Percentiles rank a stretch among this genome's conserved stretches.
These are phyloP conservation scores for Aspergillus jensenii DNA, from an alignment of 2,329 filamentous ascomycete species.

Conservation along the genomic window DNA sequence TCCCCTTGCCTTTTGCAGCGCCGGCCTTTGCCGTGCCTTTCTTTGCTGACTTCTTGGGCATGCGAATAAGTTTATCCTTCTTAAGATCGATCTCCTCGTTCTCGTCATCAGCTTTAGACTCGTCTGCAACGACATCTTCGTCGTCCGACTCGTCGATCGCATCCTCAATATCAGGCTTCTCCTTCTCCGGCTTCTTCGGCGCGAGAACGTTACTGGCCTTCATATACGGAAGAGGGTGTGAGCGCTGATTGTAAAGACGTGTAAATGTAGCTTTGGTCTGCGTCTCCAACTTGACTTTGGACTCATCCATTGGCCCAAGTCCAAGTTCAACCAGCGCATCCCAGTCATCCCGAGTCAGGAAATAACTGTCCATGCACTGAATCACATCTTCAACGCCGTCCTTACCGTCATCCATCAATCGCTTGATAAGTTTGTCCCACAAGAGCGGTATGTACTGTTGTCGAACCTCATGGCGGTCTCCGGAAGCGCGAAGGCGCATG, in stretches of 20 bases:
- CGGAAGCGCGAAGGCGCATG: conserved; percentile 88
- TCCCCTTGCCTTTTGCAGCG: conserved; percentile 44
- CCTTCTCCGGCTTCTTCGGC: conserved; percentile 68
- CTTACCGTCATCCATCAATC: conserved; percentile 74
- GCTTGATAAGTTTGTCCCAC: conserved; percentile 76
- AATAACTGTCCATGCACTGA: conserved; percentile 96
- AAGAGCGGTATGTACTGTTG: conserved; percentile 91
- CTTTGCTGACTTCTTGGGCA: conserved; percentile 70
- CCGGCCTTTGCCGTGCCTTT: conserved; percentile 19
- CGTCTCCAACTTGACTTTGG: conserved; percentile 72
- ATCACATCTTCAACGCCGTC: conserved; percentile 82
- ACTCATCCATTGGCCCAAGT: conserved; percentile 78
- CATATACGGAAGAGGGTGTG: conserved; percentile 93
- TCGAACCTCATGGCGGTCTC: conserved; percentile 87
- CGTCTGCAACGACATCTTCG: conserved; percentile 57
- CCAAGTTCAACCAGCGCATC: conserved; percentile 90
- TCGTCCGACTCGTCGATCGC: conserved; percentile 89
- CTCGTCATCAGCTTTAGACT: conserved; percentile 62
- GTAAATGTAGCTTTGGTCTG: conserved; percentile 91
- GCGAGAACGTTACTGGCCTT: conserved; percentile 77
- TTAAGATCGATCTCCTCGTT: conserved; percentile 79
- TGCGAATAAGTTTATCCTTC: conserved; percentile 95
- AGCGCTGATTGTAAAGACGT: conserved; percentile 80
- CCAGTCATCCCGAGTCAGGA: conserved; percentile 89
- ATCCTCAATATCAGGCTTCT: conserved; percentile 91